A percentile compares a stretch with the other conserved stretches of the same genome.
These are phyloP conservation scores for Rosa chinensis DNA, from an alignment of 306 rosid genomes.

Conservation along the genomic window DNA sequence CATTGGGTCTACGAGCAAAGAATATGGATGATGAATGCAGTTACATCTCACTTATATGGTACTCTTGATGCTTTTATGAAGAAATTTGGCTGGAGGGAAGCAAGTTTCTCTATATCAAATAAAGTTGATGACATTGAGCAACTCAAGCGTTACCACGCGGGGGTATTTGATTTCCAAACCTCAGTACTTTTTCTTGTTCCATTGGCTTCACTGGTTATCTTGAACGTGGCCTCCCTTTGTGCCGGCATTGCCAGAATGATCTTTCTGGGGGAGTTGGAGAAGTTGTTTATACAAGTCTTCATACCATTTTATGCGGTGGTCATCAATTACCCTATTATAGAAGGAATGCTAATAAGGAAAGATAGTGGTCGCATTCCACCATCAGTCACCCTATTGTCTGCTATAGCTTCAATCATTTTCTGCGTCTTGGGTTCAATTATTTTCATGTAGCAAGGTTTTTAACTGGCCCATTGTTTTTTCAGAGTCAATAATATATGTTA, in stretches of 20 bases:
- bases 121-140: constrained; percentile 50
- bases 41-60: constrained; percentile 49
- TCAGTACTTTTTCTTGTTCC: constrained; percentile 56
- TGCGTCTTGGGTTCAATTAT: constrained; percentile 4
- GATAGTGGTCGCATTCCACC: constrained; percentile 30
- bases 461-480: too few species aligned
- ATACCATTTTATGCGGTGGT: constrained; percentile 22
- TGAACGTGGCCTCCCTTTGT: constrained; percentile 43
- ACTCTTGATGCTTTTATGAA: constrained; percentile 53
- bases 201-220: constrained; percentile 30
- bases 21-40: constrained; percentile 60
- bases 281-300: constrained; percentile 25
- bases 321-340: constrained; percentile 26
- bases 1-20: constrained; percentile 53
- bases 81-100: constrained; percentile 48
- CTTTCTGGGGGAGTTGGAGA: constrained; percentile 22
- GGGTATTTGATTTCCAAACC: constrained; percentile 54
- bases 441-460: constrained; percentile 9
- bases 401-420: neutral
- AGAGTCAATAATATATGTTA: too few species aligned
- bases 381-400: constrained; percentile 16
- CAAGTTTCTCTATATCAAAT: constrained; percentile 54
- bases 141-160: constrained; percentile 44
- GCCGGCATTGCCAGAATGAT: constrained; percentile 43
- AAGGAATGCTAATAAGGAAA: constrained; percentile 34